Evolutionary conservation across 2,329 filamentous ascomycete genomes (phyloP).

Genomic region (Colletotrichum sojae): DNA sequence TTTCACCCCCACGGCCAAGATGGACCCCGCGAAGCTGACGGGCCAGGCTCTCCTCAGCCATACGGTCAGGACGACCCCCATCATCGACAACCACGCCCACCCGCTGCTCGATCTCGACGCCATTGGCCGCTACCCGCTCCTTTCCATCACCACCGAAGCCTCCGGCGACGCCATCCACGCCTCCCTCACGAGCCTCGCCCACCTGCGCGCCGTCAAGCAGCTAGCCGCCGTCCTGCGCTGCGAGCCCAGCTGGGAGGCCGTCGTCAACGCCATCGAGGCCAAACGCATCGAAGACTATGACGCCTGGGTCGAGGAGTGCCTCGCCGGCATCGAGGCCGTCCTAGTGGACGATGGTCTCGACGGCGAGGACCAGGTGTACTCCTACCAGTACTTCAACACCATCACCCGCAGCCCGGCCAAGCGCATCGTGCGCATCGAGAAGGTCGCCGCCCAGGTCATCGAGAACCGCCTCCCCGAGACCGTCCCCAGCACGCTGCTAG

Average conservation of each 20-base stretch:
- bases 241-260: constrained; percentile 72
- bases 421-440: constrained; percentile 84
- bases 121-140: constrained; percentile 62
- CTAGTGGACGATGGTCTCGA: constrained; percentile 83
- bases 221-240: constrained; percentile 76
- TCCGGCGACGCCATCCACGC: constrained; percentile 76
- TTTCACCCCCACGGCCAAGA: constrained; percentile 29
- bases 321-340: constrained; percentile 80
- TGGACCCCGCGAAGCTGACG: constrained; percentile 42
- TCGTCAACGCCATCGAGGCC: constrained; percentile 60
- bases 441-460: constrained; percentile 75
- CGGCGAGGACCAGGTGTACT: constrained; percentile 66
- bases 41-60: constrained; percentile 47
- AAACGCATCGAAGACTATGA: constrained; percentile 63
- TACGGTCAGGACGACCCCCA: constrained; percentile 69
- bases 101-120: constrained; percentile 72
- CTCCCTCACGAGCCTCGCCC: constrained; percentile 73
- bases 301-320: constrained; percentile 73
- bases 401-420: constrained; percentile 76
- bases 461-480: constrained; percentile 58
- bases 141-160: constrained; percentile 81
- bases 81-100: constrained; percentile 82
- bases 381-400: constrained; percentile 75
- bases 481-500: constrained; percentile 26
- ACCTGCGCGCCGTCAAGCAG: constrained; percentile 79